These are phyloP conservation scores for Trichoderma gamsii DNA, from an alignment of 495 filamentous ascomycete species.

Conservation along the genomic window DNA sequence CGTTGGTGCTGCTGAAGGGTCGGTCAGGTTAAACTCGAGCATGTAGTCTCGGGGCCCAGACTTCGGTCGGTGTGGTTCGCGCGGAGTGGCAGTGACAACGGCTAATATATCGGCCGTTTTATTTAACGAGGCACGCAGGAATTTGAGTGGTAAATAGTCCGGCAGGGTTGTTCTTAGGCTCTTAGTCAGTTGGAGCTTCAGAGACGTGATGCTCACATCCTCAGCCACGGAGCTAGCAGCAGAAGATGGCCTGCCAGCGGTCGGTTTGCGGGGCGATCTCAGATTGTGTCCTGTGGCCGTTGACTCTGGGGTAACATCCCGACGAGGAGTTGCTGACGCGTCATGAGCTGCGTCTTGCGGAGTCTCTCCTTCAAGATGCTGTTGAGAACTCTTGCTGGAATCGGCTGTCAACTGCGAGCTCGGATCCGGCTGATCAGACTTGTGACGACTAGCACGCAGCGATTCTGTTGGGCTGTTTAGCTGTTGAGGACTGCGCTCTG, in stretches of 20 bases:
- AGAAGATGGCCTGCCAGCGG: constrained; percentile 20
- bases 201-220: constrained; percentile 20
- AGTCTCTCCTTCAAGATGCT: constrained; percentile 22
- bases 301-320: neutral
- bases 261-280: constrained; percentile 19
- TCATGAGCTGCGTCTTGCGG: neutral
- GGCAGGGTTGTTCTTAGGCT: constrained; percentile 54
- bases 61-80: constrained; percentile 52
- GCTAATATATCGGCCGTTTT: constrained; percentile 60
- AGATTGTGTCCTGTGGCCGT: constrained; percentile 15
- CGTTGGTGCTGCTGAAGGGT: constrained; percentile 48
- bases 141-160: constrained; percentile 63
- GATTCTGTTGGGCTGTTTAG: neutral
- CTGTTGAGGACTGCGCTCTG: neutral
- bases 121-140: constrained; percentile 50
- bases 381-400: constrained; percentile 20
- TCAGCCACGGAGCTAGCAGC: constrained; percentile 8
- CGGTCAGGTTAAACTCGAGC: constrained; percentile 63
- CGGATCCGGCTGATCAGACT: constrained; percentile 17
- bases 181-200: constrained; percentile 36
- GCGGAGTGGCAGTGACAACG: constrained; percentile 52
- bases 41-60: constrained; percentile 63
- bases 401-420: constrained; percentile 25
- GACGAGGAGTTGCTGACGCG: neutral
- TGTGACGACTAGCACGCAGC: constrained; percentile 11